Percentiles rank a stretch among this genome's conserved stretches.
phyloP scores from a whole-genome alignment of 2,329 filamentous ascomycete species.

The Zarea fungicola region DNA sequence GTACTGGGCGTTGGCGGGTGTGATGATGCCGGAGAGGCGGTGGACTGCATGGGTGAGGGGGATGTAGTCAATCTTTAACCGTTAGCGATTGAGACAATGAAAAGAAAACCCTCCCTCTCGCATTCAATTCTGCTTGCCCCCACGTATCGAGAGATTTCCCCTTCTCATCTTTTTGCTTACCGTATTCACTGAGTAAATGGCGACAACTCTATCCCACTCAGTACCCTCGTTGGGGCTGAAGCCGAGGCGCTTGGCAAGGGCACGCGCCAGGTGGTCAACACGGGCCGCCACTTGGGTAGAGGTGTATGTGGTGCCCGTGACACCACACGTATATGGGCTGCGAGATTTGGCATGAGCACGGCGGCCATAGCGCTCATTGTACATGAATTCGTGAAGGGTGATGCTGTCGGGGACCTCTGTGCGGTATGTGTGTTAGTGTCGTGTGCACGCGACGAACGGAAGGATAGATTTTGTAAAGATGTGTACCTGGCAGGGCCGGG shows the following conservation, averaged over 20 bases:
- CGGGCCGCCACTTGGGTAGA: conserved; percentile 58
- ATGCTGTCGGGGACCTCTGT: conserved; percentile 65
- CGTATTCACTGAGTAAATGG: conserved; percentile 74
- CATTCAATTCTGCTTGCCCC: too few species aligned
- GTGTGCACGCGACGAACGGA: conserved; percentile 12
- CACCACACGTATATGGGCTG: conserved; percentile 71
- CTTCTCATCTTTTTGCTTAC: conserved; percentile 32
- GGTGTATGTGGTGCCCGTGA: conserved; percentile 64
- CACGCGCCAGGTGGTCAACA: conserved; percentile 62
- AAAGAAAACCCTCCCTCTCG: not conserved
- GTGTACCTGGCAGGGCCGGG: conserved; percentile 52
- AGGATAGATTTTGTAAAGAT: not conserved
- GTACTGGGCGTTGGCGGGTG: conserved; percentile 71
- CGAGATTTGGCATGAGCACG: conserved; percentile 56
- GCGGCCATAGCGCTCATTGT: conserved; percentile 65
- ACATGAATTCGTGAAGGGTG: conserved; percentile 71
- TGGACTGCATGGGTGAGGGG: conserved; percentile 70
- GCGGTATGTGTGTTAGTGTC: conserved; percentile 1
- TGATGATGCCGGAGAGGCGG: conserved; percentile 66
- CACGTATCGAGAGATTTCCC: too few species aligned
- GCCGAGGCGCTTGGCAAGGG: conserved; percentile 63
- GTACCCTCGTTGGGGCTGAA: conserved; percentile 65
- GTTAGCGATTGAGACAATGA: not conserved
- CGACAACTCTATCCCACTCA: conserved; percentile 78
- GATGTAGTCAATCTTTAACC: conserved; percentile 75